Evolutionary conservation across 257 asterid species (phyloP), one percentile per base, ranked within the genome.

Genomic region (Handroanthus guayacan): DNA sequence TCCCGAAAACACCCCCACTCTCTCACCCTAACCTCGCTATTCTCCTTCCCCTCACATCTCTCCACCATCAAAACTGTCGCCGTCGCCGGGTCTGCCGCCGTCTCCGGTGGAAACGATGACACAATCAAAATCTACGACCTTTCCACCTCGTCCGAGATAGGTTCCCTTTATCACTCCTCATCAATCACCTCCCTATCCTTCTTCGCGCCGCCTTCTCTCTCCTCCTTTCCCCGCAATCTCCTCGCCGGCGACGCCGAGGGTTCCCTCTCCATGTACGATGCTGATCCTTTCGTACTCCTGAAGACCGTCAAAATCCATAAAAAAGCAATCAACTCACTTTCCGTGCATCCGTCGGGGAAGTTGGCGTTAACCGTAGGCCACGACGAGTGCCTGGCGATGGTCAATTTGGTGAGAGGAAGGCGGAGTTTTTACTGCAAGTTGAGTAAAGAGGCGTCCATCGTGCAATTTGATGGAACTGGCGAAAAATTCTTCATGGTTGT

Each of bases 11-110:
- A 76, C 66, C 37, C 88, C 54, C 43, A 81, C 0, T 66, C 89
- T 14, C 72, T 82, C 17, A 34, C 84, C 65, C 85, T 94, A 5
- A 43, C 77, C 37, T 96, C 92, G 0, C 90, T 88, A 65, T 95
- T 95, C 86, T 86, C 98, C 84, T 95, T 89, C 86, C 99, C 98
- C n/a, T 85, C 98, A 69, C 99, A 92, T 72, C 95, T 91, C 77
- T 88, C 98, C 75, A 83, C 97, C 67, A 87, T 95, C 81, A 95
- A 92, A 83, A 72, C 96, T 80, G 96, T 93, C 78, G 98, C 97
- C 75, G 96, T 91, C 39, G 75, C 84, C 18, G 98, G 97, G 12
- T 75, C 96, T 20, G 97, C 85, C 67, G 99, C 98, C 13, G 99
- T 84, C 38, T 91, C 99, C 5, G 99, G 98, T 63, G 97, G 97